Evolutionary conservation across 495 filamentous ascomycete species (phyloP).

Genomic region (Daldinia loculata): DNA sequence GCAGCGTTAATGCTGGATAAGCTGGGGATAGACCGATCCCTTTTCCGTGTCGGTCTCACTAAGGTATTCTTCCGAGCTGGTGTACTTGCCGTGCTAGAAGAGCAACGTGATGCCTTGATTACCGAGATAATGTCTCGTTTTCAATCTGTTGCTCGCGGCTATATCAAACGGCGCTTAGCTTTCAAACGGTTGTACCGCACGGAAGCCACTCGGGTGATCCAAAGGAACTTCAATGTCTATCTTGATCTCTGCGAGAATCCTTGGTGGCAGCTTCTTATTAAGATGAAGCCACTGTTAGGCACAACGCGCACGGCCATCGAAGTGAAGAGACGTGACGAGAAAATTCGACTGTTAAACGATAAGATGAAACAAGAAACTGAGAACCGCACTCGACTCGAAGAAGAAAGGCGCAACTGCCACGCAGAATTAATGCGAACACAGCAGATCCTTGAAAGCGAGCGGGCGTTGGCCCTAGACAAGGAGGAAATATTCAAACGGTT

Average conservation of each 20-base stretch:
- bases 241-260: slow-evolving; percentile 87
- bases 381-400: slow-evolving; percentile 83
- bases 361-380: slow-evolving; percentile 80
- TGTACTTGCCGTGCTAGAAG: slow-evolving; percentile 95
- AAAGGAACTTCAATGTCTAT: slow-evolving; percentile 90
- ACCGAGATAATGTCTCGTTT: slow-evolving; percentile 93
- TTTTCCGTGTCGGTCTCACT: slow-evolving; percentile 93
- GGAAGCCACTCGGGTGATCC: slow-evolving; percentile 93
- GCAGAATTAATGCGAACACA: slow-evolving; percentile 87
- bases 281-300: slow-evolving; percentile 93
- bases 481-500: slow-evolving; percentile 97
- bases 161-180: slow-evolving; percentile 83
- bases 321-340: slow-evolving; percentile 92
- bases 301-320: slow-evolving; percentile 89
- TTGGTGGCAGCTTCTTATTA: slow-evolving; percentile 96
- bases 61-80: slow-evolving; percentile 99
- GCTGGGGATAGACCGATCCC: slow-evolving; percentile 79
- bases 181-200: slow-evolving; percentile 93
- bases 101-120: slow-evolving; percentile 90
- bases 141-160: slow-evolving; percentile 89
- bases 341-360: slow-evolving; percentile 83
- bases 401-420: slow-evolving; percentile 88
- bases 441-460: slow-evolving; percentile 92
- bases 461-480: slow-evolving; percentile 93
- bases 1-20: slow-evolving; percentile 90